Base-by-base conservation (phyloP, 2,329 filamentous ascomycete genomes). In the Pseudogymnoascus pannorum region DNA sequence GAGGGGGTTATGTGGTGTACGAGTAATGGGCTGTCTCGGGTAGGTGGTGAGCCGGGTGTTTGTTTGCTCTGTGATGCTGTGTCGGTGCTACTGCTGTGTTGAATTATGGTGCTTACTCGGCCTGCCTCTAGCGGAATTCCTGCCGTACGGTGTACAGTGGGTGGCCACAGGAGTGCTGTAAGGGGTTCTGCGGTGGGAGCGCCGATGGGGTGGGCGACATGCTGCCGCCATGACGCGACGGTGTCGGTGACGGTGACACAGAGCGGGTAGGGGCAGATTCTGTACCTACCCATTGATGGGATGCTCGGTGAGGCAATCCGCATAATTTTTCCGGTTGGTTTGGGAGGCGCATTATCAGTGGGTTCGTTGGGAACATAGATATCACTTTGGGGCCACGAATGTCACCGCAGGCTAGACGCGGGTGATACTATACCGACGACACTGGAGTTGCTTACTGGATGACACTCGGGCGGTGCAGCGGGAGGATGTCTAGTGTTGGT, bases 191-290 rank as follows among this genome's bases (percentile, higher is more conserved):
- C 44, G 24, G 24, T n/a, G 9, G 48, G 48, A 54, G 26, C 48
- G 48, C 48, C 24, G 48, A 54, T 29, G 24, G 24, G 24, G 44
- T 54, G 44, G 44, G 44, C 24, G 44, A 54, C 48, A 54, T 26
- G 48, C 48, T 20, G 48, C 48, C 48, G 48, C 26, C 48, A 54
- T 54, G 48, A 31, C 12, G 16, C 24, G 48, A 54, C 31, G 48
- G 26, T 22, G 24, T 54, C 48, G 48, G 48, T 31, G 48, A 54
- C 26, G 48, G 48, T n/a, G n/a, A 54, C 48, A 54, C 48, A 54
- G 48, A 3, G n/a, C 48, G 48, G 48, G 48, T 54, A 54, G 26
- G 26, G n/a, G 8, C 48, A 54, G 48, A 31, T 54, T 31, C 48
- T 54, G 48, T 26, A 31, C 48, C 1, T 54, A 31, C 24, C 48